Evolutionary conservation across 1,284 basidiomycete genomes (phyloP).

Genomic region (Austroboletus sp.): DNA sequence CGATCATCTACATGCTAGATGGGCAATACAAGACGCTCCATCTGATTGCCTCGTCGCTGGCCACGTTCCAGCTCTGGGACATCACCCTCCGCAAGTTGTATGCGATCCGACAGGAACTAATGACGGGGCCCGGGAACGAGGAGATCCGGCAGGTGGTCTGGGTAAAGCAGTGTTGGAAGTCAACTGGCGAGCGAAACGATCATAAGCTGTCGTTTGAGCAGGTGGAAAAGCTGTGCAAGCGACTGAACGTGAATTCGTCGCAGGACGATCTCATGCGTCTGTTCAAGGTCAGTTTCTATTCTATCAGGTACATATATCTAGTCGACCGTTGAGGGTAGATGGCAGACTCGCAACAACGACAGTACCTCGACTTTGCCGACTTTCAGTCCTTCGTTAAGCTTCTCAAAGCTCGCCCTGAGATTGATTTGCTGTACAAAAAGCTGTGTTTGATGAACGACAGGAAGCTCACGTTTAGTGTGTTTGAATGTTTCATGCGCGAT

Average conservation of each 20-base stretch:
- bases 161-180: constrained; percentile 80
- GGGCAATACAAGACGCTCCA: constrained; percentile 89
- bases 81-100: constrained; percentile 54
- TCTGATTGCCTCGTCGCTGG: constrained; percentile 69
- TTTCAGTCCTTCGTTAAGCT: constrained; percentile 84
- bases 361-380: constrained; percentile 74
- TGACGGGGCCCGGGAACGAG: constrained; percentile 58
- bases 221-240: constrained; percentile 66
- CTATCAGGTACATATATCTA: not conserved
- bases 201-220: constrained; percentile 67
- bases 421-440: constrained; percentile 61
- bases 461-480: constrained; percentile 49
- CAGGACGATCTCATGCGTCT: constrained; percentile 54
- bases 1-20: constrained; percentile 69
- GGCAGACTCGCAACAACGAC: constrained; percentile 60
- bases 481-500: constrained; percentile 61
- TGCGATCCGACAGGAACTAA: constrained; percentile 58
- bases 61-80: constrained; percentile 67
- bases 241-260: constrained; percentile 67
- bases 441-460: constrained; percentile 39
- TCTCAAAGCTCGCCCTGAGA: constrained; percentile 77
- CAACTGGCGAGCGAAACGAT: constrained; percentile 56
- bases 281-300: constrained; percentile 51
- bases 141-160: constrained; percentile 68
- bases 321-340: constrained; percentile 38